These are phyloP conservation scores for Gossypioides kirkii DNA, from an alignment of 345 rosid species.

Conservation along the genomic window DNA sequence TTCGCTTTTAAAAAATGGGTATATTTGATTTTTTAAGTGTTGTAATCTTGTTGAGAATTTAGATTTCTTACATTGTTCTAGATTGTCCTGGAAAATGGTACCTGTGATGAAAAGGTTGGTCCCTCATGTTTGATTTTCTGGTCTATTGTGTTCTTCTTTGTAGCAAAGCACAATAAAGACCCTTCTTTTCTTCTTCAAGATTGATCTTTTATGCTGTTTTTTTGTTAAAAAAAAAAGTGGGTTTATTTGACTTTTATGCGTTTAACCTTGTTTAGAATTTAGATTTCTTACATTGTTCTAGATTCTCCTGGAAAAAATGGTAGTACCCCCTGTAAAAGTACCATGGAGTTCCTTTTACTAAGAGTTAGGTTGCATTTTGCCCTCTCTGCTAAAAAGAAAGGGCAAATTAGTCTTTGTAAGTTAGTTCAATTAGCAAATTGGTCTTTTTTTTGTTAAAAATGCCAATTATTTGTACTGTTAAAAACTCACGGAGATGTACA, in stretches of 20 bases:
- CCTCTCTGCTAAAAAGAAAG: too few relatives aligned
- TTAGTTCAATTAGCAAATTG: too few relatives aligned
- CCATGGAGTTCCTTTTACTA: too few relatives aligned
- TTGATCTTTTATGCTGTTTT: too few relatives aligned
- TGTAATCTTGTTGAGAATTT: background rate
- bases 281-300: background rate
- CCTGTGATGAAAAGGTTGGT: background rate
- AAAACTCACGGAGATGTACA: too few relatives aligned
- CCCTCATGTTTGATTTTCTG: background rate
- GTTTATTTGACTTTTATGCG: background rate
- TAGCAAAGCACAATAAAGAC: background rate
- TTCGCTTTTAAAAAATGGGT: background rate
- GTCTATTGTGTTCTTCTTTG: background rate
- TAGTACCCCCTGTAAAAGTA: background rate
- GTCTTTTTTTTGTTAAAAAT: too few relatives aligned
- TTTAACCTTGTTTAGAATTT: background rate
- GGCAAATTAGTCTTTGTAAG: too few relatives aligned
- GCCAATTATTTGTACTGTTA: too few relatives aligned
- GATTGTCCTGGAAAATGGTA: background rate
- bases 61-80: background rate
- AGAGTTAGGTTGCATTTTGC: too few relatives aligned
- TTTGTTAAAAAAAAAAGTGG: background rate
- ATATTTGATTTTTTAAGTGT: background rate
- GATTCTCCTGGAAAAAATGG: background rate
- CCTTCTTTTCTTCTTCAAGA: too few relatives aligned